phyloP scores from a whole-genome alignment of 2,329 filamentous ascomycete species.

The Aspergillus vadensis region DNA sequence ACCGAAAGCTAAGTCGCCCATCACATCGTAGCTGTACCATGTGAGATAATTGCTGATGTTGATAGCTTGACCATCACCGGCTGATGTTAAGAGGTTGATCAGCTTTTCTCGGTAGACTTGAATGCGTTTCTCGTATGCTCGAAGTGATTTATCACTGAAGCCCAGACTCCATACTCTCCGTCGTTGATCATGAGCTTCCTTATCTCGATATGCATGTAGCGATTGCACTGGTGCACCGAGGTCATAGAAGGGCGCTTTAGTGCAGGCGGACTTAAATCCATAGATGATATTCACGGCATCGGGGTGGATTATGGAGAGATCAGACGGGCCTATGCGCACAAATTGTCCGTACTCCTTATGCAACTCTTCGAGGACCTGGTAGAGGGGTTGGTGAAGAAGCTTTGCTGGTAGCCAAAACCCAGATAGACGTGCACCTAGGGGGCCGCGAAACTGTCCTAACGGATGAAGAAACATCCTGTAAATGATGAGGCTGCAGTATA shows the following conservation, averaged over 20 bases:
- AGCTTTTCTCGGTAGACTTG: constrained; percentile 40
- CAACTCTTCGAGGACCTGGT: constrained; percentile 25
- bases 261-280: constrained; percentile 41
- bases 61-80: constrained; percentile 31
- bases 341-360: constrained; percentile 41
- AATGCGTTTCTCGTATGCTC: constrained; percentile 46
- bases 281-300: constrained; percentile 43
- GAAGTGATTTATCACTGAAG: constrained; percentile 45
- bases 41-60: constrained; percentile 43
- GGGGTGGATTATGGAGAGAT: constrained; percentile 41
- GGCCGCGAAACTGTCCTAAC: constrained; percentile 24
- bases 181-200: constrained; percentile 41
- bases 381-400: background rate
- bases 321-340: constrained; percentile 39
- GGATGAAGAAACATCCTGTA: constrained; percentile 19
- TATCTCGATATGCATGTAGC: constrained; percentile 44
- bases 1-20: constrained; percentile 20
- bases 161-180: constrained; percentile 45
- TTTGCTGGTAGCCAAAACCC: constrained; percentile 26
- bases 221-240: constrained; percentile 34
- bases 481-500: constrained; percentile 15
- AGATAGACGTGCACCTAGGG: constrained; percentile 35
- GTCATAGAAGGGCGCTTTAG: constrained; percentile 48
- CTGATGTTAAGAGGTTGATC: constrained; percentile 28
- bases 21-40: constrained; percentile 20